Evolutionary conservation across 1,284 basidiomycete species (phyloP).

Genomic region (Sporisorium scitamineum): DNA sequence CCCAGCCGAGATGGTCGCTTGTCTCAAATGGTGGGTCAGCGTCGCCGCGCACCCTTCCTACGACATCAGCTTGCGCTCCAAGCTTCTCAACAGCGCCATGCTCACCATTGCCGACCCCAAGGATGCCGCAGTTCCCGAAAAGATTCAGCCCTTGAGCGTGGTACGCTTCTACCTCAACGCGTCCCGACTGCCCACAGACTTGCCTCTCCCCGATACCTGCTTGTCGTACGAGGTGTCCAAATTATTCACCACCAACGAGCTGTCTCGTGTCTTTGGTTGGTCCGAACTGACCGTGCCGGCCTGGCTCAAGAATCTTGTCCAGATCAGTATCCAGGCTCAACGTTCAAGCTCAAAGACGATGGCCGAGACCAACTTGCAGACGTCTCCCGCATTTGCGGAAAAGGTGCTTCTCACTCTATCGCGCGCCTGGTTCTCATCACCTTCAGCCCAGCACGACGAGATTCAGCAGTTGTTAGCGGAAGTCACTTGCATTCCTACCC

Average conservation of each 20-base stretch:
- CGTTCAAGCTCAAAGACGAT: constrained; percentile 58
- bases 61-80: constrained; percentile 59
- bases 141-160: constrained; percentile 73
- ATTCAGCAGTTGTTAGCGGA: constrained; percentile 75
- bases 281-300: constrained; percentile 80
- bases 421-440: constrained; percentile 81
- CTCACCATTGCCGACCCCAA: constrained; percentile 46
- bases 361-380: constrained; percentile 76
- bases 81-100: constrained; percentile 63
- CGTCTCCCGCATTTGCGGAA: constrained; percentile 83
- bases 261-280: constrained; percentile 75
- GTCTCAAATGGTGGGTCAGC: constrained; percentile 88
- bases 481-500: constrained; percentile 85
- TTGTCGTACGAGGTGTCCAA: constrained; percentile 78
- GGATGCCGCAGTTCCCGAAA: constrained; percentile 22
- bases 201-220: constrained; percentile 82
- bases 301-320: constrained; percentile 80
- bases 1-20: constrained; percentile 82
- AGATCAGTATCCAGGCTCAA: constrained; percentile 70
- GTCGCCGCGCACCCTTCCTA: constrained; percentile 72
- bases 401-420: constrained; percentile 80
- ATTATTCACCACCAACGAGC: constrained; percentile 72
- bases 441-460: constrained; percentile 75
- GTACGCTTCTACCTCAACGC: constrained; percentile 82
- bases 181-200: constrained; percentile 81